Base-by-base conservation (phyloP, 306 rosid genomes). In the Glycine soja region DNA sequence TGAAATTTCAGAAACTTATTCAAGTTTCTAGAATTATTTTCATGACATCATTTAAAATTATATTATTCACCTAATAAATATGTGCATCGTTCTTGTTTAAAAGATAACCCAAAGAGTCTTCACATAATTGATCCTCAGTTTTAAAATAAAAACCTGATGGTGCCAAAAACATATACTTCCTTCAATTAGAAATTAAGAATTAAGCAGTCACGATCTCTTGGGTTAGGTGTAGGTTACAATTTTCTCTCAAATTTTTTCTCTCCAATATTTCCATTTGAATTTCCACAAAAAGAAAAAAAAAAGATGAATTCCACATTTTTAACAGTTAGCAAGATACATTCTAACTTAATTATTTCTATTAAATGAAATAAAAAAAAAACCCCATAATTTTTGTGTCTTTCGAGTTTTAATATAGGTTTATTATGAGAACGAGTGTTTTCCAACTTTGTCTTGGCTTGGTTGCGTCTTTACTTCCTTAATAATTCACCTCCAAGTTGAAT, bases 211-310 rank as follows among this genome's bases (percentile, higher is more conserved):
- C 40, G 24, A 19, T 18, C 18, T 43, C 75, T 82, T 72, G 86
- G 72, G 50, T 76, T 91, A 85, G 92, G 90, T 85, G 53, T 76
- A 48, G 62, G 66, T 63, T 6, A 53, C 16, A 13, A 59, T 59
- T 59, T 59, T 59, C 66, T 24, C 11, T 24, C n/a, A 24, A 40
- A 2, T 59, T 59, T 7, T 59, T 4, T 0, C 5, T 59, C 7
- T 24, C 15, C 40, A 51, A 51, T 51, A 30, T 3, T 24, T 59
- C 38, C 3, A 24, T 19, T 5, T 8, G 14, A 59, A 30, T 24
- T 8, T 30, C 66, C 66, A 4, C 3, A 9, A 59, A 40, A 59
- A 59, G 4, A 7, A 24, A 59, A 59, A 24, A 59, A 59, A 24
- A 59, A 30, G 42, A 30, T 19, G 42, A 59, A 24, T 59, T 59